phyloP scores from a whole-genome alignment of 345 rosid genomes.

The Nasturtium officinale region DNA sequence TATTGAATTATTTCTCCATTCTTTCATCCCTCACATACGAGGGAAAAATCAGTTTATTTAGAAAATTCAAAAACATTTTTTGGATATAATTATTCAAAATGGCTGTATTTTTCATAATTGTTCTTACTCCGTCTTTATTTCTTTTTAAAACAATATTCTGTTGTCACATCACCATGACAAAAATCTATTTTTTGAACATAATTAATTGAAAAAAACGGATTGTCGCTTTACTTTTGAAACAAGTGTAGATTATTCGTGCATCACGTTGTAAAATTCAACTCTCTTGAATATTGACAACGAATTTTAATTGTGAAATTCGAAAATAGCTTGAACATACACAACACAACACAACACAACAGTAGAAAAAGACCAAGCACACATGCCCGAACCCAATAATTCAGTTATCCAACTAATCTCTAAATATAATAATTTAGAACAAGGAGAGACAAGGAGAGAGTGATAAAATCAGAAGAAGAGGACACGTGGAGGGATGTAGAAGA shows the following conservation, averaged over 20 bases:
- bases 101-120: not conserved
- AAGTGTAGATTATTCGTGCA: not conserved
- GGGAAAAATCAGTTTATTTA: not conserved
- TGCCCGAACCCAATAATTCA: slow-evolving; percentile 39
- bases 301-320: not conserved
- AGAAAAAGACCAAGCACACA: slow-evolving; percentile 30
- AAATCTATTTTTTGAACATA: not conserved
- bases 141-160: not conserved
- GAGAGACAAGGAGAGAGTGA: slow-evolving; percentile 18
- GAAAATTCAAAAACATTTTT: not conserved
- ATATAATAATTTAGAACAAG: not conserved
- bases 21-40: not conserved
- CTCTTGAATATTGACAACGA: not conserved
- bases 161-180: not conserved
- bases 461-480: slow-evolving; percentile 16
- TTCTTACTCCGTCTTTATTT: not conserved
- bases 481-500: slow-evolving; percentile 35
- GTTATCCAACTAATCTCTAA: slow-evolving; percentile 38
- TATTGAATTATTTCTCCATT: not conserved
- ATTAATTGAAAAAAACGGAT: not conserved
- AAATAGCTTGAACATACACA: slow-evolving; percentile 17
- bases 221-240: not conserved
- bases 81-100: not conserved
- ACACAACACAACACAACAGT: not conserved
- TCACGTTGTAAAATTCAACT: slow-evolving; percentile 17